Percentiles rank a stretch among this genome's conserved stretches.
Conservation (phyloP, 1,284 basidiomycete genomes). For the Microstroma glucosiphilum region DNA sequence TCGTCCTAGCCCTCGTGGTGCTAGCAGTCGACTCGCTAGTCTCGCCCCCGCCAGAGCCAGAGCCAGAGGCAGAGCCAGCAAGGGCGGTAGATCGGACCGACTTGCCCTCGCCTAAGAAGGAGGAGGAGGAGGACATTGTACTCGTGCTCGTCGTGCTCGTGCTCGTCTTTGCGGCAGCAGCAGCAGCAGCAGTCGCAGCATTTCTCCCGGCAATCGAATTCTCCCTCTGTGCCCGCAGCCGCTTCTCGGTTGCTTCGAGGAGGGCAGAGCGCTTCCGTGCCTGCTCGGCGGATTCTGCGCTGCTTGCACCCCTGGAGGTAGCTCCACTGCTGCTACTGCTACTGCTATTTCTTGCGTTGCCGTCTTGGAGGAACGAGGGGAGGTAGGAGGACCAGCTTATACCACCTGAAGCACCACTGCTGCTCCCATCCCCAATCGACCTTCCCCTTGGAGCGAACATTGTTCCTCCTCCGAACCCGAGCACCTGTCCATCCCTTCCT, state of each 20-base stretch:
- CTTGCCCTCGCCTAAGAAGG: too few species aligned
- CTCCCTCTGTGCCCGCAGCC: conserved; percentile 18
- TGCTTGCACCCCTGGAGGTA: neutral
- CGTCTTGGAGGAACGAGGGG: conserved; percentile 7
- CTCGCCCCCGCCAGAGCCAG: neutral
- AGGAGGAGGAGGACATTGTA: too few species aligned
- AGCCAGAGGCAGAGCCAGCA: neutral
- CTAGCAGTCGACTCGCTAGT: neutral
- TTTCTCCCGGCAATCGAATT: conserved; percentile 34
- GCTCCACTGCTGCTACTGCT: conserved; percentile 19
- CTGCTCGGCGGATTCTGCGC: conserved; percentile 12
- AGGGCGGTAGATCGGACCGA: too few species aligned
- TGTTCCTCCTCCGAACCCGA: conserved; percentile 19
- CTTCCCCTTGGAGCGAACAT: conserved; percentile 17
- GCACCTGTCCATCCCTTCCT: conserved; percentile 22
- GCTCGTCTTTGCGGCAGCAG: neutral
- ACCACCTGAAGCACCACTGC: neutral
- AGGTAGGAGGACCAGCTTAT: neutral
- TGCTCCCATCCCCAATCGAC: conserved; percentile 16
- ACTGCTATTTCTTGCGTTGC: conserved; percentile 17
- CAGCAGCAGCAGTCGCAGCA: conserved; percentile 13
- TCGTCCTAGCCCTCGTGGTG: too few species aligned
- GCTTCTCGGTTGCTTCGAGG: conserved; percentile 33
- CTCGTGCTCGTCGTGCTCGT: neutral
- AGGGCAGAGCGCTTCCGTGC: conserved; percentile 26